Evolutionary conservation across 805 yeast species (phyloP).

Genomic region (Isabelozyma rhagii): DNA sequence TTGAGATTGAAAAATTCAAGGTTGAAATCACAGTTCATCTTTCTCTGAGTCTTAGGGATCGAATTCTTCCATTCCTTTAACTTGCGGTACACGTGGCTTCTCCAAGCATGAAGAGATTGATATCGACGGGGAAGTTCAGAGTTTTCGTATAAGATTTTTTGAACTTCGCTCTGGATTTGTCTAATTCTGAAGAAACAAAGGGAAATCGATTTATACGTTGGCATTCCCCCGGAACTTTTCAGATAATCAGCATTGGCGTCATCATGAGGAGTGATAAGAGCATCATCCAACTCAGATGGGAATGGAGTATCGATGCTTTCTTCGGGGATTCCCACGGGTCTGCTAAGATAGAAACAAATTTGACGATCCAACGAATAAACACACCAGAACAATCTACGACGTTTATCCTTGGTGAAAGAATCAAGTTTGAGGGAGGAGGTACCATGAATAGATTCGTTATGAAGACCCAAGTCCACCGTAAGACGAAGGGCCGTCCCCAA

Average conservation of each 20-base stretch:
- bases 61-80: slow-evolving; percentile 61
- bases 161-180: slow-evolving; percentile 73
- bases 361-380: slow-evolving; percentile 84
- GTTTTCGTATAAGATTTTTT: slow-evolving; percentile 65
- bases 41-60: slow-evolving; percentile 53
- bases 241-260: slow-evolving; percentile 36
- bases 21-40: slow-evolving; percentile 75
- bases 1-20: slow-evolving; percentile 68
- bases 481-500: slow-evolving; percentile 76
- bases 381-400: slow-evolving; percentile 85
- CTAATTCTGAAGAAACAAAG: slow-evolving; percentile 67
- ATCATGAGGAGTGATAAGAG: slow-evolving; percentile 43
- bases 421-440: slow-evolving; percentile 29
- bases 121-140: slow-evolving; percentile 69
- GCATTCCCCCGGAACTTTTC: slow-evolving; percentile 30
- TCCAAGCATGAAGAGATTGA: slow-evolving; percentile 59
- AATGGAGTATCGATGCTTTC: slow-evolving; percentile 67
- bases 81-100: slow-evolving; percentile 43
- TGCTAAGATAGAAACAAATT: slow-evolving; percentile 77
- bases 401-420: slow-evolving; percentile 60
- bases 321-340: slow-evolving; percentile 89
- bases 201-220: slow-evolving; percentile 69
- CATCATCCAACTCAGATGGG: slow-evolving; percentile 75
- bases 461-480: slow-evolving; percentile 82
- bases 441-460: slow-evolving; percentile 50